phyloP scores from a whole-genome alignment of 148 eudicot genomes.

The Rhododendron vialii region DNA sequence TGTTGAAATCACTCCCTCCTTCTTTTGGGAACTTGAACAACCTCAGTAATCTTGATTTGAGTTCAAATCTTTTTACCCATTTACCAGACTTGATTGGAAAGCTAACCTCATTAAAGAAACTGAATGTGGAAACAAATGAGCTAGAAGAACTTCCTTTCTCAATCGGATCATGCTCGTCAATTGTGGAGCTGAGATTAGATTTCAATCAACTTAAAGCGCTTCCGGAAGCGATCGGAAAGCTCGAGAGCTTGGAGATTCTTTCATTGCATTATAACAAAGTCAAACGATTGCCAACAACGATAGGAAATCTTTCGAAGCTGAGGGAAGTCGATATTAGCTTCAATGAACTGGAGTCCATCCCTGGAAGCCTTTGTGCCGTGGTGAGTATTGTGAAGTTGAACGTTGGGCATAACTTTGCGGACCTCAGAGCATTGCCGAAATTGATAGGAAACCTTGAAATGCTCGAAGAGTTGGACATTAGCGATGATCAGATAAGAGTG shows the following conservation, averaged over 20 bases:
- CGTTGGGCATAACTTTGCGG: constrained; percentile 72
- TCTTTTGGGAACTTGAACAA: constrained; percentile 44
- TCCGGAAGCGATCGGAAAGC: constrained; percentile 67
- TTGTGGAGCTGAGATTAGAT: constrained; percentile 57
- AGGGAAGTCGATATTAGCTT: constrained; percentile 62
- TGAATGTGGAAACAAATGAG: constrained; percentile 52
- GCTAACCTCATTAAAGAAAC: constrained; percentile 39
- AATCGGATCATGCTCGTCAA: constrained; percentile 55
- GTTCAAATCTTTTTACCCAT: constrained; percentile 46
- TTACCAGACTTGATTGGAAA: constrained; percentile 51
- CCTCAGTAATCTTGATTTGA: constrained; percentile 45
- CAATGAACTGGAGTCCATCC: constrained; percentile 61
- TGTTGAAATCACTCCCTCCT: constrained; percentile 51
- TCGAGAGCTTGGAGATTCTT: constrained; percentile 41
- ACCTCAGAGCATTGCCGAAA: constrained; percentile 56
- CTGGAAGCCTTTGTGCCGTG: constrained; percentile 56
- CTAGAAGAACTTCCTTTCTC: constrained; percentile 61
- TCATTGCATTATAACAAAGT: constrained; percentile 55
- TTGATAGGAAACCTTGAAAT: constrained; percentile 58
- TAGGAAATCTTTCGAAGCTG: constrained; percentile 43
- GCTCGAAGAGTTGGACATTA: constrained; percentile 68
- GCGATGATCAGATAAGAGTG: constrained; percentile 55
- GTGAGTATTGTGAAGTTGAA: constrained; percentile 45
- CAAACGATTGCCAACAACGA: constrained; percentile 51
- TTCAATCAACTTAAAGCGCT: constrained; percentile 59